phyloP scores from a whole-genome alignment of 2,329 filamentous ascomycete species.

The Nannizzia gypsea region DNA sequence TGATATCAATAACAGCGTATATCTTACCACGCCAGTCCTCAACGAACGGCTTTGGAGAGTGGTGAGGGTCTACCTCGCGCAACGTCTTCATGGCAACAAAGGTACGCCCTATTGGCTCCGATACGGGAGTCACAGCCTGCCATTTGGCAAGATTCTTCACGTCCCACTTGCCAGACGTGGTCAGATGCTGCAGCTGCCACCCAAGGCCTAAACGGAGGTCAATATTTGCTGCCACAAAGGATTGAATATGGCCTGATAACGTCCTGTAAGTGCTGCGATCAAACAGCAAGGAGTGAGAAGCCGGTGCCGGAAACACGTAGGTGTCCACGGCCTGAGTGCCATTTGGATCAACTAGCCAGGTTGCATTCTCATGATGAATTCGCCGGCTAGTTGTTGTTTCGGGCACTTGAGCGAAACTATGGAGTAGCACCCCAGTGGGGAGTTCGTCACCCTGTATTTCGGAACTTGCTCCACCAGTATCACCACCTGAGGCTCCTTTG shows the following conservation, averaged over 20 bases:
- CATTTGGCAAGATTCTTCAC: constrained; percentile 93
- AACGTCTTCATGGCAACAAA: constrained; percentile 91
- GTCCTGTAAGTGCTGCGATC: constrained; percentile 62
- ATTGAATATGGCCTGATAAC: constrained; percentile 67
- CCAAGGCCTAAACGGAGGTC: constrained; percentile 67
- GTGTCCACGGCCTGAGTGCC: constrained; percentile 46
- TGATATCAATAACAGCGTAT: constrained; percentile 77
- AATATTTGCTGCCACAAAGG: constrained; percentile 64
- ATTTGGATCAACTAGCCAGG: not conserved
- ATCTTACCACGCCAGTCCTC: constrained; percentile 54
- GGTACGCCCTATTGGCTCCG: constrained; percentile 60
- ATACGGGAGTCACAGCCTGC: constrained; percentile 68
- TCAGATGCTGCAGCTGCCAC: constrained; percentile 85
- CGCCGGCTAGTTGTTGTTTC: not conserved
- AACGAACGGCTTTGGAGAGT: constrained; percentile 64
- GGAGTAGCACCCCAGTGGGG: constrained; percentile 3
- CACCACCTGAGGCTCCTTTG: not conserved
- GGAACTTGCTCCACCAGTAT: not conserved
- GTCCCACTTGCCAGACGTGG: constrained; percentile 89
- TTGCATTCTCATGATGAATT: not conserved
- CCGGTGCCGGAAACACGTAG: constrained; percentile 60
- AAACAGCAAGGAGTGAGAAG: constrained; percentile 75
- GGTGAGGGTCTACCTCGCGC: constrained; percentile 71
- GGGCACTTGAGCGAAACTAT: not conserved
- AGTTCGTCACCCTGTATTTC: not conserved